phyloP scores from a whole-genome alignment of 2,329 filamentous ascomycete genomes.

The Pyrenochaeta sp. region DNA sequence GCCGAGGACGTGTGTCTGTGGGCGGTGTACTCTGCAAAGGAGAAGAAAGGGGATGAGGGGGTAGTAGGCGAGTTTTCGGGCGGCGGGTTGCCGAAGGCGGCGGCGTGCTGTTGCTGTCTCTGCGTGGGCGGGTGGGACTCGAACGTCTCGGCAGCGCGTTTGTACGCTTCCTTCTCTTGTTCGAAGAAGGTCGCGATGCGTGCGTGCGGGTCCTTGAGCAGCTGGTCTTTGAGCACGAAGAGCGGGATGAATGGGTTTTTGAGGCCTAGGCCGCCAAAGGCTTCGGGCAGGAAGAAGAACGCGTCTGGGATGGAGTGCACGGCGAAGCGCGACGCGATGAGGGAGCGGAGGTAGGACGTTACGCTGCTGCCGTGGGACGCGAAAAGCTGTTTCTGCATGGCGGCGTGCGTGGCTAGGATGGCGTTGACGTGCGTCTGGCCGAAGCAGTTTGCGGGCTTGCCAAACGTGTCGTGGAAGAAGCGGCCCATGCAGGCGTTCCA shows the following conservation, averaged over 20 bases:
- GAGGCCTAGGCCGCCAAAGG: conserved; percentile 57
- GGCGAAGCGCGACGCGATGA: conserved; percentile 51
- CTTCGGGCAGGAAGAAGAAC: conserved; percentile 57
- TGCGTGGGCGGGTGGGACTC: conserved; percentile 15
- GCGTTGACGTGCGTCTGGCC: conserved; percentile 63
- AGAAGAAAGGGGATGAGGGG: conserved; percentile 51
- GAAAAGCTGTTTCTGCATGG: conserved; percentile 62
- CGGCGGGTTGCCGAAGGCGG: not conserved
- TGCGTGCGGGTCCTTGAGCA: conserved; percentile 16
- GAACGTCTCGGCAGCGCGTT: conserved; percentile 46
- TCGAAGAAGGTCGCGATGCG: conserved; percentile 13
- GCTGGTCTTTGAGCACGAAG: conserved; percentile 41
- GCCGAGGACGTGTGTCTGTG: conserved; percentile 52
- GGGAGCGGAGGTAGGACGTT: conserved; percentile 58
- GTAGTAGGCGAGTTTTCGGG: conserved; percentile 1
- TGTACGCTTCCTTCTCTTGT: conserved; percentile 18
- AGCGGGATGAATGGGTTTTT: conserved; percentile 58
- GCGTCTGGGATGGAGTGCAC: conserved; percentile 52
- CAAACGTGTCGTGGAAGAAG: conserved; percentile 67
- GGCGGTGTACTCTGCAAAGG: conserved; percentile 54
- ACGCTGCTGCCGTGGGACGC: conserved; percentile 52
- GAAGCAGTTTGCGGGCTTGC: conserved; percentile 62
- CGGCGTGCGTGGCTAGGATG: conserved; percentile 60
- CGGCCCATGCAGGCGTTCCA: conserved; percentile 66
- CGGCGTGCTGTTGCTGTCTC: not conserved